Evolutionary conservation across 371 early-diverging fungal species (phyloP).

Genomic region (Syncephalastrum sp.): DNA sequence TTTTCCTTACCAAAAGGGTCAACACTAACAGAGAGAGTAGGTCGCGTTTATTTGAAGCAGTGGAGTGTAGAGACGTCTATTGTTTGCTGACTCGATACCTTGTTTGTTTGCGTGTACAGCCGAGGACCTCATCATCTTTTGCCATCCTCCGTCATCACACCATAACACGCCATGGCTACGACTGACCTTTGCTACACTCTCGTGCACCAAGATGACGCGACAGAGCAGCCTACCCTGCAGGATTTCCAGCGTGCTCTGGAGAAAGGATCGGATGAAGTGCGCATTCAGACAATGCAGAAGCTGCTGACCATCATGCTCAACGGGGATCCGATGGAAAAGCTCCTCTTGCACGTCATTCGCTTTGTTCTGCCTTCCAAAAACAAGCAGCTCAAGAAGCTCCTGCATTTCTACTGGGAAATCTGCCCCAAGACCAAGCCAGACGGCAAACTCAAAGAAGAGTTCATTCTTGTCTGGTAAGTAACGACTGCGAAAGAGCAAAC

Average conservation of each 20-base stretch:
- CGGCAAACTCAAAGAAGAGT: constrained; percentile 94
- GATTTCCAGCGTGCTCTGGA: constrained; percentile 82
- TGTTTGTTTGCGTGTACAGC: too few species aligned
- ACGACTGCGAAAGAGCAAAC: not conserved
- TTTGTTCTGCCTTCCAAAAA: constrained; percentile 91
- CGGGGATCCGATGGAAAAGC: constrained; percentile 87
- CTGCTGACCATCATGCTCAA: constrained; percentile 87
- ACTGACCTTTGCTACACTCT: constrained; percentile 70
- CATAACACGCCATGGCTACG: constrained; percentile 12
- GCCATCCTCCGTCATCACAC: too few species aligned
- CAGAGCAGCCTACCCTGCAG: constrained; percentile 62
- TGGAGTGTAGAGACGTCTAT: too few species aligned
- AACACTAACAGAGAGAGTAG: too few species aligned
- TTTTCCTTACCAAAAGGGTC: too few species aligned
- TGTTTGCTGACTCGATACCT: too few species aligned
- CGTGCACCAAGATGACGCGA: constrained; percentile 67
- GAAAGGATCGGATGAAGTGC: constrained; percentile 87
- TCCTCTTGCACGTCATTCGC: constrained; percentile 96
- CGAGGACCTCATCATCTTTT: too few species aligned
- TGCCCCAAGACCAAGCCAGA: constrained; percentile 91
- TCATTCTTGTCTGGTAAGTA: constrained; percentile 90
- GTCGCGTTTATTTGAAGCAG: too few species aligned
- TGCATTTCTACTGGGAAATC: constrained; percentile 96
- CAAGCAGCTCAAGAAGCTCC: constrained; percentile 94
- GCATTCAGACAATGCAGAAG: constrained; percentile 92